These are phyloP conservation scores for Coemansia sp. DNA, from an alignment of 192 early-diverging fungal species.

Conservation along the genomic window DNA sequence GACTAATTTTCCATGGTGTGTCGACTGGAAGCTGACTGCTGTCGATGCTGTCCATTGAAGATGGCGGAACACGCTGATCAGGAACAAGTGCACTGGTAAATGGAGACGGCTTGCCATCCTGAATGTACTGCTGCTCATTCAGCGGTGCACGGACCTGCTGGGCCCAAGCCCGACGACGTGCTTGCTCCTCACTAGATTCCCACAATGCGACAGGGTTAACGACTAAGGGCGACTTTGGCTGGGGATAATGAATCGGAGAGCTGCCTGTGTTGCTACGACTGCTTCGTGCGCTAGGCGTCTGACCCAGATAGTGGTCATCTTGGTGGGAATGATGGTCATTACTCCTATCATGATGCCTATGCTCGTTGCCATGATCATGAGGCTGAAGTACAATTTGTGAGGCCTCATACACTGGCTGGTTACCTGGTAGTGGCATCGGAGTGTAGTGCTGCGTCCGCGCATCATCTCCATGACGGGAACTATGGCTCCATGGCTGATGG, in stretches of 20 bases:
- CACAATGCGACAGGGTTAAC: constrained; percentile 54
- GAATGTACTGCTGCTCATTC: not conserved
- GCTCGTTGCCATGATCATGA: constrained; percentile 1
- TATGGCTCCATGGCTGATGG: constrained; percentile 5
- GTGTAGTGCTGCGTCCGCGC: constrained; percentile 9
- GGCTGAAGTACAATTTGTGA: constrained; percentile 48
- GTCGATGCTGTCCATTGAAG: constrained; percentile 42
- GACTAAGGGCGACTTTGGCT: constrained; percentile 46
- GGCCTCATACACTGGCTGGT: constrained; percentile 44
- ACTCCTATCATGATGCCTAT: not conserved
- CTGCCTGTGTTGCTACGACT: constrained; percentile 18
- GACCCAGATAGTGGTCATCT: not conserved
- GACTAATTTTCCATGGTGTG: constrained; percentile 51
- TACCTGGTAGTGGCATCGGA: constrained; percentile 22
- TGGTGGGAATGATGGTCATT: constrained; percentile 2
- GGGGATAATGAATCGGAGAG: constrained; percentile 45
- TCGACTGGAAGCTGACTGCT: constrained; percentile 47
- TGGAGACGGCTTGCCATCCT: not conserved
- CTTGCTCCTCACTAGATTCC: constrained; percentile 50
- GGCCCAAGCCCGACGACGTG: constrained; percentile 43
- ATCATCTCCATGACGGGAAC: constrained; percentile 1
- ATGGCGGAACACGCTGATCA: constrained; percentile 15
- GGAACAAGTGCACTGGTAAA: constrained; percentile 1
- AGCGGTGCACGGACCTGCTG: constrained; percentile 20
- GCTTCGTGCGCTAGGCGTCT: constrained; percentile 5